A percentile compares a stretch with the other conserved stretches of the same genome.
These are phyloP conservation scores for Leccinum uliginosum DNA, from an alignment of 768 basidiomycete genomes.

Conservation along the genomic window DNA sequence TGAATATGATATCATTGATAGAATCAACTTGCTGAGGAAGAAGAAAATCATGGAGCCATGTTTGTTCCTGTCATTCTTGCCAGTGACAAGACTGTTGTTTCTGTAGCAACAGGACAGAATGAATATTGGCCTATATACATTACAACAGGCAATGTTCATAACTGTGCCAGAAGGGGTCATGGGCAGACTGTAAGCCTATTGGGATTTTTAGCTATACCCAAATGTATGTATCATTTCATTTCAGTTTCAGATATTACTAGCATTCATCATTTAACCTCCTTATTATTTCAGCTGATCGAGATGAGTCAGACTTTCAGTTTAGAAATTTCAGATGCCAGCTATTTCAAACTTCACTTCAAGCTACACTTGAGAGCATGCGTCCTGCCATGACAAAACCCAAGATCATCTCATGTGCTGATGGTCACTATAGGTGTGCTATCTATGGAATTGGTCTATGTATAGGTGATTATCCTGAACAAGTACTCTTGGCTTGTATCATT, in stretches of 20 bases:
- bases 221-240: background rate
- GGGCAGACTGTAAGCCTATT: background rate
- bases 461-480: slow-evolving; percentile 39
- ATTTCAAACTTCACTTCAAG: background rate
- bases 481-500: slow-evolving; percentile 10
- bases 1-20: background rate
- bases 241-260: background rate
- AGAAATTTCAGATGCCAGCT: background rate
- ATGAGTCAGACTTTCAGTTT: background rate
- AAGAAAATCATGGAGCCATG: background rate
- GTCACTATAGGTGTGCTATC: slow-evolving; percentile 4
- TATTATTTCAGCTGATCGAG: background rate
- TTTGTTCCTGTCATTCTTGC: background rate
- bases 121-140: background rate
- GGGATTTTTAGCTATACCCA: background rate
- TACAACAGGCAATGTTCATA: background rate
- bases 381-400: background rate
- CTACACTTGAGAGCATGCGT: background rate
- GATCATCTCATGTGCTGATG: slow-evolving; percentile 16
- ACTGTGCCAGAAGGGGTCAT: background rate
- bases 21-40: background rate
- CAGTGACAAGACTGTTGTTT: background rate
- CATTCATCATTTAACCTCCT: too few relatives aligned
- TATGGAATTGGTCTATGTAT: slow-evolving; percentile 38
- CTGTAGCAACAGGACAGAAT: background rate